Conservation (phyloP, 805 yeast genomes). For the Candida nitratophila region DNA sequence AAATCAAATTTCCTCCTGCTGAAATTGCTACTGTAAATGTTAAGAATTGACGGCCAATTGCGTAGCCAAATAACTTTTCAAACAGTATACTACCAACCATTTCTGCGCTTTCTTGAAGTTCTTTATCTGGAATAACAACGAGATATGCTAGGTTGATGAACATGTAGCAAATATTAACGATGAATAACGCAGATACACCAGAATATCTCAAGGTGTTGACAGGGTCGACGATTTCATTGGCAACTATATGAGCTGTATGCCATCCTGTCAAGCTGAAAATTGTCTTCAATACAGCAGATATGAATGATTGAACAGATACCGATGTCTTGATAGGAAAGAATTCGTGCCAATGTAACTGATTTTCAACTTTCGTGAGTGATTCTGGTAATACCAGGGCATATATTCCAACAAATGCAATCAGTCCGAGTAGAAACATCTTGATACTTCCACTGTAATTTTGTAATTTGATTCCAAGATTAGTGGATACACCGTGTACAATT, state of each 20-base stretch:
- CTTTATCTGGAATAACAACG: conserved; percentile 42
- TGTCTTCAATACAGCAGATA: conserved; percentile 45
- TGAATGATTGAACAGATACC: conserved; percentile 35
- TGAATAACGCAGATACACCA: conserved; percentile 39
- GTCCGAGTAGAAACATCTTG: conserved; percentile 45
- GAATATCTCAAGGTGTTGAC: conserved; percentile 43
- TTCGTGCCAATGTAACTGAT: conserved; percentile 28
- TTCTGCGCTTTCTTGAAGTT: conserved; percentile 37
- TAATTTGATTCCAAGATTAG: conserved; percentile 49
- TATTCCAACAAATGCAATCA: conserved; percentile 52
- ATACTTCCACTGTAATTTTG: conserved; percentile 60
- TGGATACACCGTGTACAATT: conserved; percentile 50
- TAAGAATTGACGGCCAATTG: conserved; percentile 39
- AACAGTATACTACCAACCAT: conserved; percentile 46
- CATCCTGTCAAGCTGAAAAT: conserved; percentile 48
- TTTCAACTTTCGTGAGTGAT: conserved; percentile 35
- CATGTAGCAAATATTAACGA: conserved; percentile 37
- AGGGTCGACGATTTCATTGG: conserved; percentile 51
- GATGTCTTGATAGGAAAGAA: conserved; percentile 21
- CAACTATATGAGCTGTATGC: conserved; percentile 46
- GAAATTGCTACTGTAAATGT: conserved; percentile 45
- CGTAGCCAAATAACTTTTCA: conserved; percentile 42
- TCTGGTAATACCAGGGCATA: conserved; percentile 49
- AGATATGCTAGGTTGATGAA: conserved; percentile 44
- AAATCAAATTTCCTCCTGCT: conserved; percentile 50